Evolutionary conservation across 2,329 filamentous ascomycete species (phyloP).

Genomic region (Aspergillus sp.): DNA sequence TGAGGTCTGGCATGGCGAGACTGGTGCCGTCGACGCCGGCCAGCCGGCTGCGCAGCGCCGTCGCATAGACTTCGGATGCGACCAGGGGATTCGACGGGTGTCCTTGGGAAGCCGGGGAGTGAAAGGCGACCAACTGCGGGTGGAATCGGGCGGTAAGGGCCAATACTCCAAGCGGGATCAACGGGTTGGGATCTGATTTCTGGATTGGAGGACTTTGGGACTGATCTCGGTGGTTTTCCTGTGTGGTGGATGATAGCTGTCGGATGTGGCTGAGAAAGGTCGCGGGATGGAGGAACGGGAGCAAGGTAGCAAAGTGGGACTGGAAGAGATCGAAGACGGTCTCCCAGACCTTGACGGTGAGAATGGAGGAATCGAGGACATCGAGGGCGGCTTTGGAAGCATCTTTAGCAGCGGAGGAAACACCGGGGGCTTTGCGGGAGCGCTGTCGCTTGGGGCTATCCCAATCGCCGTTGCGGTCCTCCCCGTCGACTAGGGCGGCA

Average conservation of each 20-base stretch:
- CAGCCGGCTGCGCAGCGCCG: constrained; percentile 46
- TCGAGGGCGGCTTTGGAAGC: constrained; percentile 35
- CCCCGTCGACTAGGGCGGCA: constrained; percentile 30
- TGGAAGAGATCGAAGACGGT: constrained; percentile 56
- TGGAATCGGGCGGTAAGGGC: constrained; percentile 54
- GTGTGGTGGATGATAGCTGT: constrained; percentile 20
- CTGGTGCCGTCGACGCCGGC: constrained; percentile 38
- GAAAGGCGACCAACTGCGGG: constrained; percentile 43
- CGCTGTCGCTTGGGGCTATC: constrained; percentile 39
- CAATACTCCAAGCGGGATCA: constrained; percentile 53
- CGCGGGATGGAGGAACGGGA: constrained; percentile 54
- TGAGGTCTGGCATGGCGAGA: constrained; percentile 41
- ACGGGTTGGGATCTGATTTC: constrained; percentile 36
- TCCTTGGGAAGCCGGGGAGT: constrained; percentile 40
- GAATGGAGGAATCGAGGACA: constrained; percentile 45
- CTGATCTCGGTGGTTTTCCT: constrained; percentile 17
- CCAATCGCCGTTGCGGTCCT: constrained; percentile 38
- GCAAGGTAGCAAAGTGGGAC: constrained; percentile 51
- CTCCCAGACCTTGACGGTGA: constrained; percentile 54
- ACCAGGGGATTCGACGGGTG: constrained; percentile 45
- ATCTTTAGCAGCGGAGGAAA: constrained; percentile 22
- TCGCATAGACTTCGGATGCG: constrained; percentile 53
- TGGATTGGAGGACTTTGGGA: constrained; percentile 21
- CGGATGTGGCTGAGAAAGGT: constrained; percentile 49
- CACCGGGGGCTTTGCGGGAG: constrained; percentile 25